Evolutionary conservation across 1,139 yeast genomes (phyloP), one percentile per base, ranked within the genome.

Genomic region (Nakaseomyces delphensis): DNA sequence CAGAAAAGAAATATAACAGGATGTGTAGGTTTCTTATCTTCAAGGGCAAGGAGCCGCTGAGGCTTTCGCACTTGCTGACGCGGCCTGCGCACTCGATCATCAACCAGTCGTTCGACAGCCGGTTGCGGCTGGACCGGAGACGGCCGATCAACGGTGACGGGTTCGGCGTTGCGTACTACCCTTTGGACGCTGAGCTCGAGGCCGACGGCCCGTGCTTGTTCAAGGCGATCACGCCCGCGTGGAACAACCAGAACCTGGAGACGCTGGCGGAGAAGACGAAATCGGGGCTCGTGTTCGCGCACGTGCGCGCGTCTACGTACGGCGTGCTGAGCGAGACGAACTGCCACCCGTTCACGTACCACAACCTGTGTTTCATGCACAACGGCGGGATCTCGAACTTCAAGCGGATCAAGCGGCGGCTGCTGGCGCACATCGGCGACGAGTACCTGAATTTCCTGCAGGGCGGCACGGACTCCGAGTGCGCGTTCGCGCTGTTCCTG

Each of bases 91-190:
- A 91, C 60, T 86, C 96, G 8, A 91, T 91, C 57, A 91, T 91
- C 60, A 91, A 91, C 62, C 98, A 91, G 61, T 85, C 96, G 2
- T 91, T 84, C 56, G 98, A 91, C 60, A 81, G 94, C 25, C 65
- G 98, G 42, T 71, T 91, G 36, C 73, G 98, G 41, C 70, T 91
- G 33, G 98, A 91, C 57, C 80, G 79, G 70, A 72, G 79, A 44
- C 77, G 95, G 44, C 97, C 98, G 3, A 86, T 91, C 51, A 91
- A 91, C 60, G 98, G 98, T 33, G 98, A 91, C 63, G 98, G 98
- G 1, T 91, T 91, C 62, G 98, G 98, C 1, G 94, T 91, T 7
- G 97, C 97, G 1, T 91, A 91, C 65, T 91, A 91, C 59, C 73
- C 84, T 1, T 67, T 79, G 6, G 83, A 77, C 39, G 45, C 40